phyloP scores from a whole-genome alignment of 2,329 filamentous ascomycete species.

The Verticillium longisporum region DNA sequence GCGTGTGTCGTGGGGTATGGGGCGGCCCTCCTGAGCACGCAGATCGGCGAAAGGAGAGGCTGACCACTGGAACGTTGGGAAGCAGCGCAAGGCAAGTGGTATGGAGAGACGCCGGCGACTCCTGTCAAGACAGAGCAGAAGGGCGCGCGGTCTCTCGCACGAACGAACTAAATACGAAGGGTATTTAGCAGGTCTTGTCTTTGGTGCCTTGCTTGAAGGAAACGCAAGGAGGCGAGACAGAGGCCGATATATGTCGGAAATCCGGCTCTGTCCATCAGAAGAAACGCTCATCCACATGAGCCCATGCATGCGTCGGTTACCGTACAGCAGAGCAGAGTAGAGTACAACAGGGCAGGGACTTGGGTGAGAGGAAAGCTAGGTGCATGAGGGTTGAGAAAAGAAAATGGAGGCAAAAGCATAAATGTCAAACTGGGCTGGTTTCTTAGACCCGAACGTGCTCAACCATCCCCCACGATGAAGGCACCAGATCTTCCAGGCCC shows the following conservation, averaged over 20 bases:
- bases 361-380: neutral
- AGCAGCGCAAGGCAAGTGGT: neutral
- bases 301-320: neutral
- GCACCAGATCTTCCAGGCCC: neutral
- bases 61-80: neutral
- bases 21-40: neutral
- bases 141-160: neutral
- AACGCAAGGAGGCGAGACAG: neutral
- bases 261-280: neutral
- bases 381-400: neutral
- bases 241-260: slow-evolving; percentile 3
- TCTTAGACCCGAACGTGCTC: neutral
- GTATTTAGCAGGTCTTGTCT: neutral
- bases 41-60: neutral
- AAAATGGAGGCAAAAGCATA: neutral
- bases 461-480: neutral
- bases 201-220: neutral
- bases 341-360: neutral
- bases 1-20: neutral
- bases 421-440: neutral
- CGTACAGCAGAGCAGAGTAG: neutral
- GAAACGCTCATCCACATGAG: neutral
- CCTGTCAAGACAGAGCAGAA: neutral
- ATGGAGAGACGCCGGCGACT: neutral
- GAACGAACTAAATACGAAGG: neutral